Conservation (phyloP, 257 asterid species). For the Pogostemon cablin region DNA sequence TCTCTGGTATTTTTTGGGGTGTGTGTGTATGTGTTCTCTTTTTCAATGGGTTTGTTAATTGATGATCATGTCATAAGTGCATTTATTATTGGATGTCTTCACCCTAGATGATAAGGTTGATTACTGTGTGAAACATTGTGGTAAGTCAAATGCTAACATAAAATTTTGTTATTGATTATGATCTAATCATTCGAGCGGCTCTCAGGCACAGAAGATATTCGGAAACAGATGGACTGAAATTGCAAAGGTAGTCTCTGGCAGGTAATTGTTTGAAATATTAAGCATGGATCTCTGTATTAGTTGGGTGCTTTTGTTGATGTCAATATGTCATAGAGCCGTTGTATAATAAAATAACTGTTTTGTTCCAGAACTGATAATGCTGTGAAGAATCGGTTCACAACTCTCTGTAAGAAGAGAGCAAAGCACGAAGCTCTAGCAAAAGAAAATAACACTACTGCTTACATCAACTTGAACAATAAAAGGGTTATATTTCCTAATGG, state of each 20-base stretch:
- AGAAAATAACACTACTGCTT: conserved; percentile 65
- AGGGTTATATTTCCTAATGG: conserved; percentile 71
- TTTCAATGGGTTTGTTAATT: conserved; percentile 4
- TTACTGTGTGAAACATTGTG: neutral
- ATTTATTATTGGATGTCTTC: conserved; percentile 12
- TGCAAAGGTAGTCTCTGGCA: conserved; percentile 99
- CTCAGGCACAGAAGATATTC: conserved; percentile 94
- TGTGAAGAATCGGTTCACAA: conserved; percentile 96
- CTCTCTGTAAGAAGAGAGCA: conserved; percentile 95
- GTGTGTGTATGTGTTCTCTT: neutral
- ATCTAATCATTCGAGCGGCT: conserved; percentile 34
- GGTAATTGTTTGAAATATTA: conserved; percentile 51
- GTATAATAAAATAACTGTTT: neutral
- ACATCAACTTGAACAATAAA: conserved; percentile 77
- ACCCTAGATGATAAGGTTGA: conserved; percentile 18
- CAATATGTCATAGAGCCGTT: neutral
- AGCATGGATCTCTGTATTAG: conserved; percentile 16
- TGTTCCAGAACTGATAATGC: conserved; percentile 91
- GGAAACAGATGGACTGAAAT: conserved; percentile 99
- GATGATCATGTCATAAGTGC: conserved; percentile 24
- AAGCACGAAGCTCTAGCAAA: conserved; percentile 85
- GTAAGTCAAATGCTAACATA: neutral
- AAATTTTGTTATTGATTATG: conserved; percentile 22
- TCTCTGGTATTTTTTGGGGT: conserved; percentile 9
- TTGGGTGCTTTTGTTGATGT: conserved; percentile 12